A percentile compares a stretch with the other conserved stretches of the same genome.
phyloP scores from a whole-genome alignment of 768 basidiomycete genomes.

The Sporobolomyces roseus region DNA sequence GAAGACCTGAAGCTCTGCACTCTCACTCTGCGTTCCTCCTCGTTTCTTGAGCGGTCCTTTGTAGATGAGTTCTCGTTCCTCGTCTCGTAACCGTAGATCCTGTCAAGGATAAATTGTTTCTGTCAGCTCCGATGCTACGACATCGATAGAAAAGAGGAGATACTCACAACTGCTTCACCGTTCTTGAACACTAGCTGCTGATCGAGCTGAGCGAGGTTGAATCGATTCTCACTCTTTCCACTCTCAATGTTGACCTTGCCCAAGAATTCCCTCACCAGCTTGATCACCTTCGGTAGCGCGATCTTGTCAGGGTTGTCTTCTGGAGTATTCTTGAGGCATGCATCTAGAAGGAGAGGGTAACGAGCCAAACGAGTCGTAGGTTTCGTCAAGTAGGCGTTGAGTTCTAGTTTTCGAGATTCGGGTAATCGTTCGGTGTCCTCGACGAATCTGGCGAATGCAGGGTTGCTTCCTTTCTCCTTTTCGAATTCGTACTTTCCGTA shows the following conservation, averaged over 20 bases:
- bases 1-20: constrained; percentile 87
- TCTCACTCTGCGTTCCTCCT: constrained; percentile 64
- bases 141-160: constrained; percentile 2
- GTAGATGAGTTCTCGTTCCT: constrained; percentile 83
- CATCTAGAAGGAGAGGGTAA: constrained; percentile 87
- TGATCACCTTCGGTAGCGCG: constrained; percentile 69
- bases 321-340: constrained; percentile 84
- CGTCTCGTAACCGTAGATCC: constrained; percentile 81
- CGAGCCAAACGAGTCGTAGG: constrained; percentile 96
- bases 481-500: constrained; percentile 99
- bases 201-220: constrained; percentile 89
- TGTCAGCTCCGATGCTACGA: too few relatives aligned
- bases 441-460: constrained; percentile 88
- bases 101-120: too few relatives aligned
- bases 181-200: constrained; percentile 84
- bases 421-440: constrained; percentile 91
- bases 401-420: constrained; percentile 90
- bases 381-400: constrained; percentile 97
- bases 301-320: constrained; percentile 84
- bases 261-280: constrained; percentile 74
- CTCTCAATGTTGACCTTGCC: constrained; percentile 85
- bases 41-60: constrained; percentile 86
- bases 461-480: constrained; percentile 91
- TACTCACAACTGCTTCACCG: constrained; percentile 79
- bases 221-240: constrained; percentile 91